phyloP scores from a whole-genome alignment of 257 asterid species.

The Paraleonurus japonicus region DNA sequence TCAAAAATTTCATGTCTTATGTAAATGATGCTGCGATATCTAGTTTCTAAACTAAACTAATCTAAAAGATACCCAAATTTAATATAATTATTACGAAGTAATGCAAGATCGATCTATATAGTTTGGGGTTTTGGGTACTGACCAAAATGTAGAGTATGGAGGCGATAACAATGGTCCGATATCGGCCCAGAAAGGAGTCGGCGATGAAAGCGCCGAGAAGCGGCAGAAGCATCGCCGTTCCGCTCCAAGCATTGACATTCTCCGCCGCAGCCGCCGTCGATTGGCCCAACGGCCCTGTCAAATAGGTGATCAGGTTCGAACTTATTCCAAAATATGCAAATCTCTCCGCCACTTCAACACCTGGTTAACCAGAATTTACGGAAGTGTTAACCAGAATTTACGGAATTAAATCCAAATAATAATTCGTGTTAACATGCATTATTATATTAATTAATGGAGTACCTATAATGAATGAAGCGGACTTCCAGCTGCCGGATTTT shows the following conservation, averaged over 20 bases:
- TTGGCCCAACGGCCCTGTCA: slow-evolving; percentile 45
- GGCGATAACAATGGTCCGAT: slow-evolving; percentile 34
- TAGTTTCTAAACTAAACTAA: not conserved
- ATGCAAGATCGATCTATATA: not conserved
- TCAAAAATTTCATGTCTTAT: not conserved
- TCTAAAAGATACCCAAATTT: not conserved
- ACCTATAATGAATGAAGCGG: slow-evolving; percentile 42
- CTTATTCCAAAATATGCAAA: slow-evolving; percentile 40
- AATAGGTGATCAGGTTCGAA: slow-evolving; percentile 39
- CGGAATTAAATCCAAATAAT: not conserved
- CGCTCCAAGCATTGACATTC: slow-evolving; percentile 40
- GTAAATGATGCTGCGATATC: not conserved
- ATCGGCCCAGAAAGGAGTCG: slow-evolving; percentile 43
- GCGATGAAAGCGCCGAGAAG: slow-evolving; percentile 45
- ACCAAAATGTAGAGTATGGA: slow-evolving; percentile 41
- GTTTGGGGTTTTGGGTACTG: slow-evolving; percentile 1
- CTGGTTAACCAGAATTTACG: no score
- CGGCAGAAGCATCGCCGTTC: slow-evolving; percentile 36
- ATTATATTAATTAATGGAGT: not conserved
- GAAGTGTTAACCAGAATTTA: not conserved
- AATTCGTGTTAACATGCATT: not conserved
- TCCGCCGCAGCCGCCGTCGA: slow-evolving; percentile 44
- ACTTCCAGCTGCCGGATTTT: slow-evolving; percentile 42
- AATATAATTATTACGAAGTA: not conserved
- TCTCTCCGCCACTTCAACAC: slow-evolving; percentile 43